Base-by-base conservation (phyloP, 805 yeast species). In the Candida piceae region DNA sequence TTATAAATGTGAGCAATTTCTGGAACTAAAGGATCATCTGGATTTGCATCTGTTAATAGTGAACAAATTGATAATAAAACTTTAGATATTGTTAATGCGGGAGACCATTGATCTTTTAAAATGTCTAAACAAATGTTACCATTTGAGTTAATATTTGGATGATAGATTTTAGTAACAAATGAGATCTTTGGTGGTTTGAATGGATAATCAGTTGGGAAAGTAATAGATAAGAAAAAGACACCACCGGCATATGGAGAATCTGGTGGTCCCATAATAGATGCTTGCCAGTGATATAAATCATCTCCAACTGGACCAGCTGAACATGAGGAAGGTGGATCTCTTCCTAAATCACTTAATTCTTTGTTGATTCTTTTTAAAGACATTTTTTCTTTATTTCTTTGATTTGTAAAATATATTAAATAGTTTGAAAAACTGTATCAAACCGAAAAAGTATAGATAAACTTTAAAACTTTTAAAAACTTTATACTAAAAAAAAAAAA, bases 301-400 rank as follows among this genome's bases (percentile, higher is more conserved):
- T 93, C 97, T 32, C 97, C 97, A 31, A 87, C 93, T 53, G 98
- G 98, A 29, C 98, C 98, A 9, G 98, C 98, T 17, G 97, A 88
- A 68, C 97, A 93, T 31, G 96, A 89, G 45, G 97, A 84, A 55
- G 97, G 97, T 47, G 98, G 98, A 63, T 90, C 98, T 74, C 96
- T 87, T 63, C 96, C 96, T 60, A 90, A 75, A 66, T 93, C 98
- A 55, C 82, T 81, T 56, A 93, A 76, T 71, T 90, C 98, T 70
- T 90, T 90, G 69, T 86, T 84, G 57, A 90, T 87, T 76, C 98
- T 88, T 70, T 93, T 93, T 55, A 79, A 72, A 50, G 97, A 93
- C 96, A 88, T 87, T 36, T 18, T 36, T 37, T 16, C 28, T n/a
- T n/a, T n/a, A n/a, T n/a, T n/a, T n/a, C 9, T 20, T 20, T 20